These are phyloP conservation scores for Penicilliopsis zonata DNA, from an alignment of 495 filamentous ascomycete genomes.

Conservation along the genomic window DNA sequence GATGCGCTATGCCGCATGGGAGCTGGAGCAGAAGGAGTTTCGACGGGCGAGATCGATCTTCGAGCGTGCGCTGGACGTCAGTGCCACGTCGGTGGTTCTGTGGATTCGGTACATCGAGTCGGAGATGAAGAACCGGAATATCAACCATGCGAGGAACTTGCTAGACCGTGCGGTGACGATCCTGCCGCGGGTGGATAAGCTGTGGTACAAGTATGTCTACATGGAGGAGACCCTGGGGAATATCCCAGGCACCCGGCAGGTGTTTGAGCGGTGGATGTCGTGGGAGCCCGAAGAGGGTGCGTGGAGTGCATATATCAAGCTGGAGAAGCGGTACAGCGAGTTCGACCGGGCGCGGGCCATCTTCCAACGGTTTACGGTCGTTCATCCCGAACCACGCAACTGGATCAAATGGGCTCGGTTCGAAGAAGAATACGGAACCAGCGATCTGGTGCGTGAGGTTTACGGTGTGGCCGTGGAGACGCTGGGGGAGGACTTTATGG, in stretches of 20 bases:
- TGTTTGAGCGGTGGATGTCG: conserved; percentile 97
- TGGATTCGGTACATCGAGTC: conserved; percentile 89
- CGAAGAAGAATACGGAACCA: conserved; percentile 88
- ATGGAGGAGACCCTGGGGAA: conserved; percentile 97
- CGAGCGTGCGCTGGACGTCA: conserved; percentile 89
- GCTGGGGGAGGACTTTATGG: conserved; percentile 90
- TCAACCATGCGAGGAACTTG: conserved; percentile 93
- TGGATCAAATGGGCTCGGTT: conserved; percentile 99
- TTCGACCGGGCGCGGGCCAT: conserved; percentile 74
- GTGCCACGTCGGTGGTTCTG: conserved; percentile 68
- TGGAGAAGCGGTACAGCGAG: conserved; percentile 91
- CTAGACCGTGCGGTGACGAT: conserved; percentile 94
- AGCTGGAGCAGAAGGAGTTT: conserved; percentile 96
- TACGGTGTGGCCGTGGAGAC: conserved; percentile 83
- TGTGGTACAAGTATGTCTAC: conserved; percentile 99
- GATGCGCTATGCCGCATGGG: conserved; percentile 96
- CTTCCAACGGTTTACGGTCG: conserved; percentile 81
- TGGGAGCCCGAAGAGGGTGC: conserved; percentile 96
- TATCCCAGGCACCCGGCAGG: conserved; percentile 80
- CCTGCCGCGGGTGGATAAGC: conserved; percentile 79
- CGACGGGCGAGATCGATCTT: conserved; percentile 93
- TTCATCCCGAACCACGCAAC: conserved; percentile 89
- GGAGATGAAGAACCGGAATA: conserved; percentile 93
- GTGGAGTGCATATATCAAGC: conserved; percentile 90
- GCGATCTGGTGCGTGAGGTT: conserved; percentile 83